Evolutionary conservation across 257 asterid genomes (phyloP), one percentile per base, ranked within the genome.

Genomic region (Fraxinus cuspidata): DNA sequence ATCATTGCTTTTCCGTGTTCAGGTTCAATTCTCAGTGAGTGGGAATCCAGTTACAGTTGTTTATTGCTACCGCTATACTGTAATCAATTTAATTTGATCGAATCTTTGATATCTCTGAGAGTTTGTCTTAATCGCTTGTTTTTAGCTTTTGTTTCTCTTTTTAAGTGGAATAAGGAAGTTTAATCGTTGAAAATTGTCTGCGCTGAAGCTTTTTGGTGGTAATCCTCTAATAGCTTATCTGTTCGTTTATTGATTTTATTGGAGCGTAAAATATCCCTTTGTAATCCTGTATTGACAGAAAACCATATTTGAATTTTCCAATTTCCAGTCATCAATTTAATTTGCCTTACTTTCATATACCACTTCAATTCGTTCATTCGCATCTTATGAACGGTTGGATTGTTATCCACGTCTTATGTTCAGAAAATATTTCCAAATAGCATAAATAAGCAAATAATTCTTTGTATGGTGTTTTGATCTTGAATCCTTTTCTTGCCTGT

Each of bases 291-390:
- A n/a, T 3, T 53, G 64, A 53, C 5, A 72, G 73, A 31, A 63
- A 82, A 34, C 21, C 66, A 69, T 63, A 71, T 64, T 53, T 47
- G 8, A 80, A 75, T 51, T 71, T 64, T 71, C 66, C 79, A 8
- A 44, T 32, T 49, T 44, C 27, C 65, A 63, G 34, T 47, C 35
- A 37, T 42, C 29, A 23, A 42, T 42, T 49, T 72, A 23, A 44
- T 42, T 49, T 72, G 31, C 51, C 15, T 76, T 73, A 42, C 70
- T 74, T 77, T 15, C 29, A 27, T 65, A 42, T 49, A 11, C 32
- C 1, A 0, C 7, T 66, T 63, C 68, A 44, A 7, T 71, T 27
- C 31, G 16, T n/a, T 70, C 8, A 70, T 74, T 74, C 70, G n/a
- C 37, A n/a, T 74, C 79, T 53, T 72, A 70, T 32, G 71, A 71